Base-by-base conservation (phyloP, 1,284 basidiomycete genomes). In the Lignosus rhinocerotis region DNA sequence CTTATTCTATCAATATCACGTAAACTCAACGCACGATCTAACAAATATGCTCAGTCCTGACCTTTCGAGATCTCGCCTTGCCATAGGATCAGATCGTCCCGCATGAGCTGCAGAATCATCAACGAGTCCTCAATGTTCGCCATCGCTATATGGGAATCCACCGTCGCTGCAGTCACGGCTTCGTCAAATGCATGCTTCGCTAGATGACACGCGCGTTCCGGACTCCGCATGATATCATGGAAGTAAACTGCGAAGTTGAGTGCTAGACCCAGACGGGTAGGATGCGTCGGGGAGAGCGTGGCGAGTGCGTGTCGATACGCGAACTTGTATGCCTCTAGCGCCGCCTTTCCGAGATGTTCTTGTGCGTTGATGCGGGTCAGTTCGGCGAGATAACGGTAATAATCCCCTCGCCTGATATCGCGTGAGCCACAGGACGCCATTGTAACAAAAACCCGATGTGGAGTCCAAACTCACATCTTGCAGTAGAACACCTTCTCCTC, bases 201-300 rank as follows among this genome's bases (percentile, higher is more conserved):
- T 63, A 97, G 83, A 75, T 94, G 93, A 76, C 94, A 96, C 47
- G 94, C 95, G 64, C 92, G 84, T 74, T 96, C 92, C 58, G 94
- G 93, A 69, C 89, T 92, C 77, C 93, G 92, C 70, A 90, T 83
- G 72, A 97, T 95, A 76, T 97, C 94, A 76, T 96, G 95, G 79
- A 94, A 97, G 80, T 94, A 98, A 63, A 98, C 94, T 48, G 93
- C 92, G 78, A 98, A 97, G 81, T 97, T 98, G 70, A 98, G 84
- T 44, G 95, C 94, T 53, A 98, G 81, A 60, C 95, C 95, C 58
- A 98, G 81, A 70, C 95, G 79, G 12, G 86, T 89, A 38, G 87
- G 85, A 67, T 88, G 85, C 51, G 82, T 79, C 6, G 86, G 78
- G 25, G 83, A 79, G 36, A 88, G 76, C 17, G 80, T 81, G 44